Percentiles rank a stretch among this genome's conserved stretches.
Conservation (phyloP, 257 asterid genomes). For the Nicotiana tomentosiformis region DNA sequence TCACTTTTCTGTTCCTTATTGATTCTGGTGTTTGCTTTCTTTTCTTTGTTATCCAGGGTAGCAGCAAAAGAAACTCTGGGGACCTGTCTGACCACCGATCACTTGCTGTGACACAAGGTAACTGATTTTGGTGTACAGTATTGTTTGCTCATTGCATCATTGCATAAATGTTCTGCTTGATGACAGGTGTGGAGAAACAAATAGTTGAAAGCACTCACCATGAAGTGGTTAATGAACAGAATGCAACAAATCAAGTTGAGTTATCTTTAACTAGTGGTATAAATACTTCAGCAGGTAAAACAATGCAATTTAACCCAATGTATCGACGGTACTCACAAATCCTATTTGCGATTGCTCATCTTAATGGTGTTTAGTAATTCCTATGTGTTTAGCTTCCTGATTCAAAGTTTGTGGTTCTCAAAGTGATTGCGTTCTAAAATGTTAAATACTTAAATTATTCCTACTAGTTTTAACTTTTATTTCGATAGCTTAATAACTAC, state of each 20-base stretch:
- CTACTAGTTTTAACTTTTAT: not conserved
- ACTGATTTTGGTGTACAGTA: not conserved
- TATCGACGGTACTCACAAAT: not conserved
- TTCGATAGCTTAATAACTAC: not conserved
- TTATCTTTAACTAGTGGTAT: not conserved
- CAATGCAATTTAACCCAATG: not conserved
- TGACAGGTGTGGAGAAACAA: not conserved
- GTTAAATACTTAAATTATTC: not conserved
- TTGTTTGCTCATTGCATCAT: not conserved
- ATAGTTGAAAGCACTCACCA: not conserved
- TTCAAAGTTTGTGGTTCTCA: not conserved
- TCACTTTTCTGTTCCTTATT: not conserved
- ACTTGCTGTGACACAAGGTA: constrained; percentile 1
- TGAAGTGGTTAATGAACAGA: not conserved
- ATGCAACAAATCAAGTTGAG: not conserved
- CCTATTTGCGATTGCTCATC: not conserved
- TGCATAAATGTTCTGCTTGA: not conserved
- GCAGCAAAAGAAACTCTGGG: not conserved
- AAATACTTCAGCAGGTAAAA: not conserved
- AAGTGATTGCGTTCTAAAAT: not conserved
- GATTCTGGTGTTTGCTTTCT: not conserved
- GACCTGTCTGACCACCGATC: not conserved
- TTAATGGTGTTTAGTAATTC: not conserved
- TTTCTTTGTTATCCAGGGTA: not conserved
- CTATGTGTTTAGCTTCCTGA: not conserved